phyloP scores from a whole-genome alignment of 805 yeast genomes.

The Zygosaccharomyces rouxii region DNA sequence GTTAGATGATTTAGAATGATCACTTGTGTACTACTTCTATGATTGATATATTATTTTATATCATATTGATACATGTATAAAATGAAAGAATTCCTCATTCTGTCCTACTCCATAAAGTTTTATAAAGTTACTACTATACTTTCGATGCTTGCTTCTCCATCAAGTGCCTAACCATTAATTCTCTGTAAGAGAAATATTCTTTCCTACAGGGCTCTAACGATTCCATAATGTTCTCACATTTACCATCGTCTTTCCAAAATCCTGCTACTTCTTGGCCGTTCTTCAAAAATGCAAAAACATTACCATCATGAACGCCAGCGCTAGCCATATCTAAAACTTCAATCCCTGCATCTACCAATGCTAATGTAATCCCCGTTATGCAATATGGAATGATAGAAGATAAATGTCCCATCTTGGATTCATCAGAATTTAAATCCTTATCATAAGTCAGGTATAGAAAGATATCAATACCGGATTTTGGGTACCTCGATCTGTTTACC shows the following conservation, averaged over 20 bases:
- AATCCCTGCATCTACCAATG: slow-evolving; percentile 80
- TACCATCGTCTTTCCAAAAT: slow-evolving; percentile 46
- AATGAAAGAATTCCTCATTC: not conserved
- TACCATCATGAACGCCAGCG: slow-evolving; percentile 47
- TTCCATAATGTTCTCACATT: slow-evolving; percentile 16
- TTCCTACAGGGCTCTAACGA: slow-evolving; percentile 44
- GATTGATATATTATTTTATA: not conserved
- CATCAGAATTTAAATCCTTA: slow-evolving; percentile 31
- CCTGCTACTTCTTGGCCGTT: slow-evolving; percentile 59
- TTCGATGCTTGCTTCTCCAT: slow-evolving; percentile 9
- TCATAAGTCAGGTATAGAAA: slow-evolving; percentile 56
- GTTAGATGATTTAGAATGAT: slow-evolving; percentile 24
- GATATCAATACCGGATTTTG: slow-evolving; percentile 83
- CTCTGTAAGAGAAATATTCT: slow-evolving; percentile 22
- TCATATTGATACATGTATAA: not conserved
- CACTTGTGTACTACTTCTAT: not conserved
- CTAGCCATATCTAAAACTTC: slow-evolving; percentile 75
- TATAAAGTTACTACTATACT: not conserved
- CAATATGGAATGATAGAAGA: slow-evolving; percentile 39
- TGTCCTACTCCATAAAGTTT: not conserved
- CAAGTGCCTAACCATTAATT: slow-evolving; percentile 20
- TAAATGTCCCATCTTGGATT: slow-evolving; percentile 29
- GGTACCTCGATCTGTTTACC: slow-evolving; percentile 61
- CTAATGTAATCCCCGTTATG: slow-evolving; percentile 49
- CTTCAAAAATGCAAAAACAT: slow-evolving; percentile 49